Conservation (phyloP, 2,329 filamentous ascomycete genomes). For the Helotiales sp. region DNA sequence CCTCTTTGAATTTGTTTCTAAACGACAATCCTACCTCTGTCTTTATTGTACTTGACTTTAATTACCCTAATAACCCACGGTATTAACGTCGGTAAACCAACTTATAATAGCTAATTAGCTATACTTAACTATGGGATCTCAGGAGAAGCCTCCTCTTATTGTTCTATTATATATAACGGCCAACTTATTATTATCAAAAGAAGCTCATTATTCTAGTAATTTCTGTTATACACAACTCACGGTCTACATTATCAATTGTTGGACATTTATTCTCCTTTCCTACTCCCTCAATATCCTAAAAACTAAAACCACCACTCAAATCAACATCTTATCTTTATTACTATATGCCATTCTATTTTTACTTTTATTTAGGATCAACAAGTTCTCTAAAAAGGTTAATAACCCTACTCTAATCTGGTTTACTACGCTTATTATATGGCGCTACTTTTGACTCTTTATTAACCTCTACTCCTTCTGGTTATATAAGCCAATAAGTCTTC, state of each 20-base stretch:
- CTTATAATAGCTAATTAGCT: constrained; percentile 4
- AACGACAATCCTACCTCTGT: background rate
- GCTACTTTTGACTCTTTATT: constrained; percentile 5
- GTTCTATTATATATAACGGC: constrained; percentile 9
- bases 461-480: background rate
- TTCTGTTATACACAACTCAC: constrained; percentile 5
- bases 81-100: constrained; percentile 5
- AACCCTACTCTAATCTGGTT: background rate
- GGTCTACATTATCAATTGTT: background rate
- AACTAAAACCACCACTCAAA: constrained; percentile 4
- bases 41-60: background rate
- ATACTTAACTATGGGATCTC: background rate
- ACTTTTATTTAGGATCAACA: constrained; percentile 5
- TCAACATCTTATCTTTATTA: constrained; percentile 8
- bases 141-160: background rate
- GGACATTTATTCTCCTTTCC: constrained; percentile 1
- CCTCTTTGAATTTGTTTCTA: background rate
- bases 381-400: background rate
- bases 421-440: background rate
- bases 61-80: background rate
- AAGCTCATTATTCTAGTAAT: background rate
- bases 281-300: background rate
- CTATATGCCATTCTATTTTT: too few relatives aligned
- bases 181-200: constrained; percentile 5
- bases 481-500: background rate